Percentiles rank a stretch among this genome's conserved stretches.
Conservation (phyloP, 345 rosid species). For the Durio zibethinus region DNA sequence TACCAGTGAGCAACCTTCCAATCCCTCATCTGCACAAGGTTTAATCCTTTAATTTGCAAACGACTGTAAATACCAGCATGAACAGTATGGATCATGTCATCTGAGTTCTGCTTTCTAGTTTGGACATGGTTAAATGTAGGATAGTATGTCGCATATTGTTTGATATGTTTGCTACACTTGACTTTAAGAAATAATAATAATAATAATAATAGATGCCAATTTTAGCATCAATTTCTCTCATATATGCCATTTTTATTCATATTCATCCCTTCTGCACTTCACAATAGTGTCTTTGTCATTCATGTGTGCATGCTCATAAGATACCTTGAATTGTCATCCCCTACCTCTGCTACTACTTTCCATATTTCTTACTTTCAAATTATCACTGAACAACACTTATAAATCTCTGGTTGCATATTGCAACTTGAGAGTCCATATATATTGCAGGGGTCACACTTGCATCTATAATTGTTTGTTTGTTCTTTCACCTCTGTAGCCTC, state of each 20-base stretch:
- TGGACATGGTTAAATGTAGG: conserved; percentile 4
- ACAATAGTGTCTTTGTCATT: neutral
- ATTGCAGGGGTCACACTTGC: too few relatives aligned
- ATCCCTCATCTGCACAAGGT: conserved; percentile 1
- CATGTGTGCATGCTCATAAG: neutral
- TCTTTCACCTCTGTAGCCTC: too few relatives aligned
- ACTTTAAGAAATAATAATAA: neutral
- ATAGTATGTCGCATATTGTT: conserved; percentile 5
- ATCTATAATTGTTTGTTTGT: too few relatives aligned
- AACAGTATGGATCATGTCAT: conserved; percentile 1
- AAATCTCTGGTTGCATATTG: neutral
- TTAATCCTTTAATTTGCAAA: conserved; percentile 11
- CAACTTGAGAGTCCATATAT: neutral
- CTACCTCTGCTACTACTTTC: neutral
- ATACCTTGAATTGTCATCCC: neutral
- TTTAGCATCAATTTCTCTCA: neutral
- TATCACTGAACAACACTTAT: neutral
- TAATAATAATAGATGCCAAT: neutral
- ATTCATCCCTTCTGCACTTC: neutral
- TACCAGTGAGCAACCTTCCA: neutral
- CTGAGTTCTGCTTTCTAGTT: neutral
- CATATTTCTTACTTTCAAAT: too few relatives aligned
- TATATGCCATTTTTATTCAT: neutral
- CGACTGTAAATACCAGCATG: conserved; percentile 18
- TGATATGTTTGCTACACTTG: neutral